Conservation (phyloP, 176 grass and related monocot genomes). For the Carex scoparia region DNA sequence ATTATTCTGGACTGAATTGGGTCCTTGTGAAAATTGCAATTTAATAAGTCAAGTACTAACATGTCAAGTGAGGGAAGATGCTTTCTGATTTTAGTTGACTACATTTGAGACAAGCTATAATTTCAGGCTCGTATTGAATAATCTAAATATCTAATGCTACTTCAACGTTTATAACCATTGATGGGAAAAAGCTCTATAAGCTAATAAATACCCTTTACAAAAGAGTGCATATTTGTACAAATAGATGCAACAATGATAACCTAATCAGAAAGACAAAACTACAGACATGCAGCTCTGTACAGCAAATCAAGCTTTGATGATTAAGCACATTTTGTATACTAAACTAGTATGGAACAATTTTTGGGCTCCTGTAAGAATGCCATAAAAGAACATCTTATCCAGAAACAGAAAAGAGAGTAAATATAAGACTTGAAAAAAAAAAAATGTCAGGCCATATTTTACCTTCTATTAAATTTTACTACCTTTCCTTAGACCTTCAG, state of each 20-base stretch:
- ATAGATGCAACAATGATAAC: neutral
- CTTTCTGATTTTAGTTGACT: neutral
- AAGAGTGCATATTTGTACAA: neutral
- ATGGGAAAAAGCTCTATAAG: neutral
- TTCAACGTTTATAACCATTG: neutral
- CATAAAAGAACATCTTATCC: neutral
- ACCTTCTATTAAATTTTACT: neutral
- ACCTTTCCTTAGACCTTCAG: neutral
- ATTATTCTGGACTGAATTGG: neutral
- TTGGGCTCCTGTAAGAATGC: neutral
- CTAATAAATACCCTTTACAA: neutral
- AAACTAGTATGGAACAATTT: neutral
- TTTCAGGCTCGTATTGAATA: neutral
- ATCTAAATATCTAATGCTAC: neutral
- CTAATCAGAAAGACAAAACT: neutral
- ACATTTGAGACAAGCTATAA: neutral
- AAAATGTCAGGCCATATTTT: neutral
- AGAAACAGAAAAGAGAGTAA: neutral
- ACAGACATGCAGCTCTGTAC: neutral
- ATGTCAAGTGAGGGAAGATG: neutral
- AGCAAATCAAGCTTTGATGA: neutral
- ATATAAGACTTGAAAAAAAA: neutral
- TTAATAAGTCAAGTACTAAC: neutral
- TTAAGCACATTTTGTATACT: neutral
- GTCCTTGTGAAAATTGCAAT: neutral